These are phyloP conservation scores for Azolla pinnata DNA, from an alignment of 75 land plant species.

Conservation along the genomic window DNA sequence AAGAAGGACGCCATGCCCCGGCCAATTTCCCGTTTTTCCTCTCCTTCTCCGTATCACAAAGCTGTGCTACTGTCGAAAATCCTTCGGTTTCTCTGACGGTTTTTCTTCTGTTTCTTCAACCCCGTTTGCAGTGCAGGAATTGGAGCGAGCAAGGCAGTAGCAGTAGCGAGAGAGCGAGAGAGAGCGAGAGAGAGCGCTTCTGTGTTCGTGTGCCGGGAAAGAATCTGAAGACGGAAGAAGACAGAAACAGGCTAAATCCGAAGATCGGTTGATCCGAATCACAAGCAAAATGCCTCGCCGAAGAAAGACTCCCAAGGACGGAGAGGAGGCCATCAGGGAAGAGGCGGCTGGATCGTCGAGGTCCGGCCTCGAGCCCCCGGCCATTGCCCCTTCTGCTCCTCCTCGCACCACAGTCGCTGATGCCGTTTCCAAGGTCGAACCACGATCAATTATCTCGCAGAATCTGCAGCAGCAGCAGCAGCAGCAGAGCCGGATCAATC, in stretches of 20 bases:
- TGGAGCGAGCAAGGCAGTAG: no score
- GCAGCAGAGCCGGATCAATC: neutral
- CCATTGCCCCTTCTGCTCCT: neutral
- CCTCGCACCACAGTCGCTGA: neutral
- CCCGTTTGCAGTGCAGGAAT: no score
- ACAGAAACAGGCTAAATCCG: neutral
- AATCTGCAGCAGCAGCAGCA: neutral
- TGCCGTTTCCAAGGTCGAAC: neutral
- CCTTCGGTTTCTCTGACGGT: no score
- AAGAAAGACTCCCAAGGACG: slow-evolving; percentile 20
- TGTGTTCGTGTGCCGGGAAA: neutral
- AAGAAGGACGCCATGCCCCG: no score
- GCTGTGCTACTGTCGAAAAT: no score
- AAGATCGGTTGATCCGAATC: neutral
- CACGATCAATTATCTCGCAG: neutral
- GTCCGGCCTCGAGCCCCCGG: neutral
- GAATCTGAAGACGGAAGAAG: neutral
- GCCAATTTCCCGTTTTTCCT: no score
- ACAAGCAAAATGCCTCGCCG: slow-evolving; percentile 15
- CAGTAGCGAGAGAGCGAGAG: neutral
- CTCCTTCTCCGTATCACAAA: no score
- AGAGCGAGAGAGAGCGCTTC: neutral
- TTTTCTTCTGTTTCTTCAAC: no score
- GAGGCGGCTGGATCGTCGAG: slow-evolving; percentile 3
- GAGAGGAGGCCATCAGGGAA: slow-evolving; percentile 10